Evolutionary conservation across 2,329 filamentous ascomycete species (phyloP), one percentile per base, ranked within the genome.

Genomic region (Talaromyces funiculosus): DNA sequence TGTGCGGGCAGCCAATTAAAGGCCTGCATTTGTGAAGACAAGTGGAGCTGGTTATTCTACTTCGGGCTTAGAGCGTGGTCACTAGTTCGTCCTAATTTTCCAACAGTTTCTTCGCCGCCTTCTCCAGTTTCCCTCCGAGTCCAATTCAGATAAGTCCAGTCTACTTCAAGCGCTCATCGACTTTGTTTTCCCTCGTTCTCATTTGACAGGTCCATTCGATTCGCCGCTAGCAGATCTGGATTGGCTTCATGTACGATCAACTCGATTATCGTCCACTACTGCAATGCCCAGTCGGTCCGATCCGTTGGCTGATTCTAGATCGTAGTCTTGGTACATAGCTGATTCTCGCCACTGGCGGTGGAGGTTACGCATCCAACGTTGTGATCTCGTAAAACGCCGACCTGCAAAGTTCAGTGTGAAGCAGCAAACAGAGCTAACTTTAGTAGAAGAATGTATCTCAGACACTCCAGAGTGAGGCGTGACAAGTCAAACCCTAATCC

Each of bases 201-300:
- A 47, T 47, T 8, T 29, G 42, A 29, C 1, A 26, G 42, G 26
- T 47, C 24, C 22, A 9, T 47, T 9, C n/a, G 26, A 33, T 9
- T 29, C n/a, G 26, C n/a, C 26, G 26, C n/a, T 26, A 22, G 47
- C 29, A 20, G 47, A 33, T 51, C 47, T 51, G 24, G 18, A 22
- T 42, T 42, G 35, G 37, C 37, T 31, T 12, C 22, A 8, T 16
- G 16, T 42, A 42, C 24, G 37, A 55, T 55, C 35, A 38, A 29
- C 26, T 42, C 12, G 24, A 47, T 8, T n/a, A 47, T 20, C 24
- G 20, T 29, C n/a, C 18, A 45, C 37, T 40, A 29, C 53, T 45
- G 53, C 53, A 56, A 24, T 22, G 38, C 53, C 38, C 26, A 22
- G 53, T 26, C 53, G 26, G 37, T 43, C 53, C 53, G 53, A 45